Conservation (phyloP, 2,329 filamentous ascomycete genomes). For the Exophiala bonariae region DNA sequence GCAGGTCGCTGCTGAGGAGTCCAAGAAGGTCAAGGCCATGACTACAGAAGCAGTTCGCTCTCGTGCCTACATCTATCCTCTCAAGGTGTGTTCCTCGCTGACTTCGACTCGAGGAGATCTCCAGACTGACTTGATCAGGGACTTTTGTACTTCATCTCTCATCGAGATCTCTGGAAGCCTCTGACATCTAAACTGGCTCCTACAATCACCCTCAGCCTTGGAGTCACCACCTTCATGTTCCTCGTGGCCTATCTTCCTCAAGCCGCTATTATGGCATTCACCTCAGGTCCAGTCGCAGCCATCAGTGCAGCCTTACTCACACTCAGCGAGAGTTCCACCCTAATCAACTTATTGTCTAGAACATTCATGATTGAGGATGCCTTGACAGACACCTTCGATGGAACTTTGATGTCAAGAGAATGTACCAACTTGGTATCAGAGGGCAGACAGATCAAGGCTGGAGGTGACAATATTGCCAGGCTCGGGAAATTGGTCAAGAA, state of each 20-base stretch:
- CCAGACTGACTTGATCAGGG: conserved; percentile 44
- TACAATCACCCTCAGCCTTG: conserved; percentile 68
- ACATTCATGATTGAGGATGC: conserved; percentile 79
- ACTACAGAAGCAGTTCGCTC: conserved; percentile 71
- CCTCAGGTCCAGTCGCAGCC: conserved; percentile 73
- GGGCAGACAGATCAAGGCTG: conserved; percentile 69
- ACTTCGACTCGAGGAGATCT: not conserved
- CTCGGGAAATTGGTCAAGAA: conserved; percentile 58
- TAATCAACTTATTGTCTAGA: conserved; percentile 57
- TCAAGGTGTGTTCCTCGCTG: conserved; percentile 55
- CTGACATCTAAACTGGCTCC: conserved; percentile 57
- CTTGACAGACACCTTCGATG: conserved; percentile 86
- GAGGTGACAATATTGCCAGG: conserved; percentile 52
- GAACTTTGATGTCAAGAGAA: conserved; percentile 57
- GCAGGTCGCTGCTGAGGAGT: conserved; percentile 66
- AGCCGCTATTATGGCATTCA: conserved; percentile 76
- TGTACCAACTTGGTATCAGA: conserved; percentile 66
- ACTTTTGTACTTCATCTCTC: conserved; percentile 59
- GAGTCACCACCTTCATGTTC: conserved; percentile 80
- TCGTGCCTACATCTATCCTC: conserved; percentile 80
- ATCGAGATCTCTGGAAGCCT: conserved; percentile 61
- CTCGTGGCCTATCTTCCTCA: conserved; percentile 84
- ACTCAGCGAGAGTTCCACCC: conserved; percentile 56
- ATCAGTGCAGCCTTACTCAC: conserved; percentile 61
- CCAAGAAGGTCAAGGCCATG: conserved; percentile 63